Base-by-base conservation (phyloP, 2,329 filamentous ascomycete genomes). In the Penicillium brevicompactum region DNA sequence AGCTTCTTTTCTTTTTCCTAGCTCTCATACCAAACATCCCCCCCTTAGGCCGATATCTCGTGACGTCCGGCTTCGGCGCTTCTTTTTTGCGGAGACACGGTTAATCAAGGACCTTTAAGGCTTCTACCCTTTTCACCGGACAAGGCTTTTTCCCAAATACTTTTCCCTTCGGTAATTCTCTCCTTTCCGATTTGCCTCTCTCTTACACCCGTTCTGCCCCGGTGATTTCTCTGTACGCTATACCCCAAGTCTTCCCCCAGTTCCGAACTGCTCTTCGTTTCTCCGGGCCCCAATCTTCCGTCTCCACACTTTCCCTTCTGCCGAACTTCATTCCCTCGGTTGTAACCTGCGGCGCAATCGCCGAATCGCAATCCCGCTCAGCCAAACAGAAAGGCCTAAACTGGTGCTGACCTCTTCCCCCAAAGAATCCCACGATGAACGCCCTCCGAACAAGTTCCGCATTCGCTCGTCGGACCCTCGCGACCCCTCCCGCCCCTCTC, bases 371-470 rank as follows among this genome's bases (percentile, higher is more conserved):
- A 27, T 18, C 42, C 51, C 57, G 55, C 22, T 43, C 51, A 56
- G 40, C 64, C 62, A 66, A 62, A 65, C 61, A 63, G 61, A 61
- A 53, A 42, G 37, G 14, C 38, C 37, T 49, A 59, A 58, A 43
- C 21, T 51, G 32, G 44, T 24, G 57, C 62, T 65, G 62, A 65
- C 62, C 52, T 61, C 46, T 53, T 30, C 24, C 38, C 37, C 48
- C 53, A 43, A 50, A 38, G 40, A 50, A 46, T 55, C 42, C 45
- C 56, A 67, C 60, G 53, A 74, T 74, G 70, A 67, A 68, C 63
- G 64, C 71, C 47, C 65, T 72, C 69, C 72, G 72, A 67, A 68
- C 69, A 62, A 68, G 62, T 71, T 74, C 73, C 72, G 72, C 70
- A 64, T 69, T 70, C 64, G 70, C 71, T 67, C 70, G 70, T 59